Evolutionary conservation across 257 asterid genomes (phyloP), one percentile per base, ranked within the genome.

Genomic region (Gardenia jasminoides): DNA sequence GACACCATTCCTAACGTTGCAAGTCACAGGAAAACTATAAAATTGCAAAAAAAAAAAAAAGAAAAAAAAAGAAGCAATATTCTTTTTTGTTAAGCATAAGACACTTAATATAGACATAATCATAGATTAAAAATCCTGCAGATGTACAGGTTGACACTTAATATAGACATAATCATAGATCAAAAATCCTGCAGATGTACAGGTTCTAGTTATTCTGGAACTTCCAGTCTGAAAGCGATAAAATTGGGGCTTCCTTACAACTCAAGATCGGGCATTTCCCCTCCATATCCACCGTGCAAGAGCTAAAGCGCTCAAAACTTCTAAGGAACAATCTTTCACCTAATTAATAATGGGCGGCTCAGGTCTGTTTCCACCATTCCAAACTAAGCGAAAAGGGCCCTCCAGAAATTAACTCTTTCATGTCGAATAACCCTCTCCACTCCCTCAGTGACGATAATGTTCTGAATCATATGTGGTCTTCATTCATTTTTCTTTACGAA

Each of bases 171-270:
- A n/a, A n/a, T n/a, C 26, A 17, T 56, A 22, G 6, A 56, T 56
- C 19, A 30, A 22, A 28, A 30, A 6, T 66, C 70, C 41, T 66
- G 43, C 10, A 20, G 31, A 10, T 84, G 80, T 77, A 83, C 92
- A 89, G 86, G 36, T 85, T 6, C 10, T 31, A 31, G 71, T 4
- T 20, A 12, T 15, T 3, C 2, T 1, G 7, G 7, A 87, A 82
- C 80, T 81, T 88, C 89, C 89, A 88, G 31, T 84, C 85, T 19
- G 93, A 89, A 62, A 89, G 43, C 33, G 86, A 86, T 17, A 39
- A 43, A 19, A 89, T 28, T 5, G 90, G 85, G 20, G 87, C 74
- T 31, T 81, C 91, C 22, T 84, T 82, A 89, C 90, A 88, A 13
- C 88, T 86, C 20, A 87, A 17, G 65, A 81, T 67, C 77, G 86